Evolutionary conservation across 306 rosid species (phyloP).

Genomic region (Cicer arietinum): DNA sequence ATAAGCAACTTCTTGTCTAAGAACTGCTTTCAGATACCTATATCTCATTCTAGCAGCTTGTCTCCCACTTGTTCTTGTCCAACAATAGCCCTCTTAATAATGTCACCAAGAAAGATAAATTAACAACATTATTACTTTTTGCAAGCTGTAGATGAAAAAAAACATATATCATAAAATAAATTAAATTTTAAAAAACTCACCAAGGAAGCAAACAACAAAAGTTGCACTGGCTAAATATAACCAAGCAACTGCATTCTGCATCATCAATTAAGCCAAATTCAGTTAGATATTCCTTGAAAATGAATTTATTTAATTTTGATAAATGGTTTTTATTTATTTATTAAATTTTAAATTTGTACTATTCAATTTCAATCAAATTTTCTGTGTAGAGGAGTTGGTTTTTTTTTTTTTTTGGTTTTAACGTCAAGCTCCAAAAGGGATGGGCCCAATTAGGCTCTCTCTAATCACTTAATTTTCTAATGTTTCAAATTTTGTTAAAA

Average conservation of each 20-base stretch:
- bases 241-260: slow-evolving; percentile 78
- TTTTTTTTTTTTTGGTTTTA: no score
- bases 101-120: neutral
- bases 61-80: slow-evolving; percentile 95
- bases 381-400: no score
- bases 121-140: neutral
- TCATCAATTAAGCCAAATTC: slow-evolving; percentile 43
- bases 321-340: no score
- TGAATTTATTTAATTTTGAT: no score
- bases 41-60: slow-evolving; percentile 91
- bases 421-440: no score
- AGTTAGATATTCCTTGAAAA: neutral
- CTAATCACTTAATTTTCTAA: no score
- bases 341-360: no score
- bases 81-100: slow-evolving; percentile 80
- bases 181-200: slow-evolving; percentile 55
- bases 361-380: no score
- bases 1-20: slow-evolving; percentile 95
- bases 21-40: slow-evolving; percentile 74
- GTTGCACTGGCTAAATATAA: slow-evolving; percentile 71
- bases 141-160: neutral
- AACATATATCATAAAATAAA: neutral
- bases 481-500: no score
- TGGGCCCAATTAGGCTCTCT: no score
- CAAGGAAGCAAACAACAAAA: slow-evolving; percentile 72